Base-by-base conservation (phyloP, 2,329 filamentous ascomycete species). In the Colletotrichum tabaci region DNA sequence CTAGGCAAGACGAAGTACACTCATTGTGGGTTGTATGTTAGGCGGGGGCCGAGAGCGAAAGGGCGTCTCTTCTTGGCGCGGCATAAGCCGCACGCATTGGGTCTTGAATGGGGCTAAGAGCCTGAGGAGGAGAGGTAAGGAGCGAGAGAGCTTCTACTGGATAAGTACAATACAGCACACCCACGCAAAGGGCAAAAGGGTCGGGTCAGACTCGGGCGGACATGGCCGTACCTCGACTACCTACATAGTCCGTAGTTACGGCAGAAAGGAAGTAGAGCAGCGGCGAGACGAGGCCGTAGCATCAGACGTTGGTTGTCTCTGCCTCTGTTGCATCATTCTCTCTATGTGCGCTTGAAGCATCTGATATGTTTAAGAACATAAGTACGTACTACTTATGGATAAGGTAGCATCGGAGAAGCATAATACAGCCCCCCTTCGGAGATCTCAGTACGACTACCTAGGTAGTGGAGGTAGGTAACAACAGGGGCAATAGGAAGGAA, bases 1-100 rank as follows among this genome's bases (percentile, higher is more conserved):
- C 23, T 46, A 26, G 46, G 13, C 15, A 40, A 18, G 8, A n/a
- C 23, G 13, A 15, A 53, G 47, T 40, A 58, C 65, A 9, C 7
- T 30, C 30, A 30, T 30, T 30, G 30, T 30, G 8, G 30, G 30
- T 30, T 30, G 30, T 30, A 30, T 6, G 30, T 30, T 7, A 30
- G 30, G 30, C 30, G 30, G 30, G 30, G 30, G 30, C 8, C 30
- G 30, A 30, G 58, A 60, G 26, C 52, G 46, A 64, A 58, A 42
- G 21, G 40, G 46, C 50, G 65, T 18, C 49, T 55, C 30, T 10
- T 1, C 46, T 58, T 38, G 30, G 60, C 62, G 58, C 64, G 53
- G 53, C n/a, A 50, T 58, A 53, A 68, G 53, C 53, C 52, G 58
- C 69, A 58, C 65, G 69, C 69, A 71, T 71, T 64, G 65, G 60